Evolutionary conservation across 495 filamentous ascomycete genomes (phyloP), one percentile per base, ranked within the genome.

Genomic region (Darksidea phi): DNA sequence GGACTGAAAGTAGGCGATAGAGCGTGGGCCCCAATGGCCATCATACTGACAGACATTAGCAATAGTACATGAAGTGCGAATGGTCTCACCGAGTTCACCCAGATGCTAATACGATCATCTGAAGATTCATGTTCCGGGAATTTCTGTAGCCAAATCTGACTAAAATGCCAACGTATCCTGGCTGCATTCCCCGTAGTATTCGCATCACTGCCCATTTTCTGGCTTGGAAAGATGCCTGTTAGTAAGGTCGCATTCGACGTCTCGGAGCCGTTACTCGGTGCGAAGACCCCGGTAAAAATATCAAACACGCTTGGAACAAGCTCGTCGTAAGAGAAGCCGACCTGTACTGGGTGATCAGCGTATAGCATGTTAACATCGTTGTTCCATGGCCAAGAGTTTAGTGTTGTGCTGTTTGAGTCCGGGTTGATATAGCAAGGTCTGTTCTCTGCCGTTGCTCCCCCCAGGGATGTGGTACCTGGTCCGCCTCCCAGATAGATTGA

Each of bases 1-100:
- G 53, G 79, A 68, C 59, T 86, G 80, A 63, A 88, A 82, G 64
- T 82, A 88, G 6, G 55, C 46, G 38, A 59, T 53, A 15, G 34
- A 15, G 13, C 55, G 46, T 36, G 54, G 54, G 12, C 24, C 54
- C 51, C 53, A 64, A 26, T 59, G 54, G 4, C 61, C 61, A n/a
- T 54, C 61, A 34, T 63, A 63, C 59, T 63, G 18, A n/a, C 1
- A 12, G 36, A 13, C 42, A 36, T 57, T 48, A 57, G 41, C 43
- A 43, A 52, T 7, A 20, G 24, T 28, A n/a, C n/a, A 25, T 13
- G 26, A 28, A 13, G 21, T 28, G 1, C 23, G 4, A 4, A 18
- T 15, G 23, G n/a, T 15, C 52, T 41, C 24, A 56, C 59, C 28
- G 61, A 63, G 36, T 63, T 63, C 8, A 23, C n/a, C 61, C 61